Percentiles rank a stretch among this genome's conserved stretches.
phyloP scores from a whole-genome alignment of 2,329 filamentous ascomycete species.

The Aspergillus fumigatiaffinis region DNA sequence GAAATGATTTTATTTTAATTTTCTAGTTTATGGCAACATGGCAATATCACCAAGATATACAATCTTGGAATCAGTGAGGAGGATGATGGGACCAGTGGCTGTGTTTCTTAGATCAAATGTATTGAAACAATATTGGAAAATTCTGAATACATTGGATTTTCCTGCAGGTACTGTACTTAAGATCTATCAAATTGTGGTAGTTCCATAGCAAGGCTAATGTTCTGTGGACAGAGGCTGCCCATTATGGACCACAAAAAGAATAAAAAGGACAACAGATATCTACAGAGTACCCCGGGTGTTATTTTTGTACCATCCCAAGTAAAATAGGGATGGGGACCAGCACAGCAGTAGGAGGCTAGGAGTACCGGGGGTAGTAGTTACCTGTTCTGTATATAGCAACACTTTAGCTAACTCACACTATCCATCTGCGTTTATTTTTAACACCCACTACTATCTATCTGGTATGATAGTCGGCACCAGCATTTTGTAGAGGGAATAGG shows the following conservation, averaged over 20 bases:
- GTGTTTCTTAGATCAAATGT: background rate
- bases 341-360: background rate
- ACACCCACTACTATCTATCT: background rate
- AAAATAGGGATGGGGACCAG: background rate
- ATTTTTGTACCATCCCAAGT: background rate
- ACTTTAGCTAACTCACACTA: background rate
- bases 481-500: background rate
- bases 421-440: background rate
- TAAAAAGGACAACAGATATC: background rate
- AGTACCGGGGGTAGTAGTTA: background rate
- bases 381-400: background rate
- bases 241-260: background rate
- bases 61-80: background rate
- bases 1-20: background rate
- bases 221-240: background rate
- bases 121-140: background rate
- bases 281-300: too few species aligned
- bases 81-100: background rate
- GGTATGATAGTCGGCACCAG: background rate
- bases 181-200: background rate
- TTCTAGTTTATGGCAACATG: background rate
- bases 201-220: background rate
- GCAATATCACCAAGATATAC: background rate
- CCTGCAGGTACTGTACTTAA: background rate
- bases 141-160: background rate